Conservation (phyloP, 2,329 filamentous ascomycete species). For the Fonsecaea monophora region DNA sequence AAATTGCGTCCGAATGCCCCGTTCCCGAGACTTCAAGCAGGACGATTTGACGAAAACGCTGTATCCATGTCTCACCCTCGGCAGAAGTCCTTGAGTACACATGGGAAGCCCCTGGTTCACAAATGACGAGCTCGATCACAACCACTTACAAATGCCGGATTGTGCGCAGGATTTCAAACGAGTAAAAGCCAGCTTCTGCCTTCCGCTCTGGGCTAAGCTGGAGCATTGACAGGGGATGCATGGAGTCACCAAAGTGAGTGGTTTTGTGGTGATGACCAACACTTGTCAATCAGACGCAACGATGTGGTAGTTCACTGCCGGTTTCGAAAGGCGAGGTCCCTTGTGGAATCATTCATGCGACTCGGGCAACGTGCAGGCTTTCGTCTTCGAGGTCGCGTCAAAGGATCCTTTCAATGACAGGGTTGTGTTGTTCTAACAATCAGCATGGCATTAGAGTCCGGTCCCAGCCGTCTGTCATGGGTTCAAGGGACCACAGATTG, state of each 20-base stretch:
- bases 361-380: background rate
- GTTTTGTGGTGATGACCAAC: background rate
- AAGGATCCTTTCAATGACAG: background rate
- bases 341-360: background rate
- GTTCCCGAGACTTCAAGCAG: background rate
- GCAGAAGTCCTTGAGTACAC: background rate
- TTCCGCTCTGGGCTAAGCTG: slow-evolving; percentile 1
- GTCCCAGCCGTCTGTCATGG: background rate
- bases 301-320: background rate
- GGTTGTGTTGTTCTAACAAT: background rate
- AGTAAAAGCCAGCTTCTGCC: background rate
- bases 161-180: background rate
- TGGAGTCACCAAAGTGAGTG: background rate
- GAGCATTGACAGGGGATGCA: background rate
- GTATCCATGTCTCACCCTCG: background rate
- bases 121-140: background rate
- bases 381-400: background rate
- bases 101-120: background rate
- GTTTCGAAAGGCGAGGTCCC: background rate
- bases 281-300: background rate
- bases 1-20: background rate
- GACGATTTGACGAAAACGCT: background rate
- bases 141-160: background rate
- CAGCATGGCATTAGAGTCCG: background rate
- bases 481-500: background rate